Evolutionary conservation across 495 filamentous ascomycete genomes (phyloP).

Genomic region (Trichoderma erinaceum): DNA sequence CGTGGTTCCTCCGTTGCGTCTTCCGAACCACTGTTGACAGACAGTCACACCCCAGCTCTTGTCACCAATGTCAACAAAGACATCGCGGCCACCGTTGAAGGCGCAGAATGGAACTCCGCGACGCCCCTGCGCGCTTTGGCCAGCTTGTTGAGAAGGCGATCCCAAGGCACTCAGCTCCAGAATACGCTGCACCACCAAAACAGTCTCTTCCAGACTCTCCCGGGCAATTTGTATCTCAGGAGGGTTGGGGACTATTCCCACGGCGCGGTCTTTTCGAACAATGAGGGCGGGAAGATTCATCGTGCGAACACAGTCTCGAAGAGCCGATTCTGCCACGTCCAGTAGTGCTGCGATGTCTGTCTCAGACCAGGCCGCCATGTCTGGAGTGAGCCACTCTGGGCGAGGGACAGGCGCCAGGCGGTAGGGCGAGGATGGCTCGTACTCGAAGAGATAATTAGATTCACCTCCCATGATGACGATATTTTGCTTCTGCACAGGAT

Average conservation of each 20-base stretch:
- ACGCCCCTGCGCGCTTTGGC: constrained; percentile 25
- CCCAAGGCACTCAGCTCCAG: constrained; percentile 63
- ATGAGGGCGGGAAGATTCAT: constrained; percentile 71
- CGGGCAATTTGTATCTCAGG: constrained; percentile 62
- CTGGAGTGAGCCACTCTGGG: constrained; percentile 71
- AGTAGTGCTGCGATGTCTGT: constrained; percentile 69
- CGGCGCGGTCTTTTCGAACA: constrained; percentile 86
- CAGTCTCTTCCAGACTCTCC: constrained; percentile 92
- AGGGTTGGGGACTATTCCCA: constrained; percentile 71
- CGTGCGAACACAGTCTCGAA: constrained; percentile 69
- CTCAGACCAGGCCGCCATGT: constrained; percentile 83
- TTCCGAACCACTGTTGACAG: constrained; percentile 83
- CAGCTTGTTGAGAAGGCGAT: background rate
- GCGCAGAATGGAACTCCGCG: constrained; percentile 83
- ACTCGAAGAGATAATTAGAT: constrained; percentile 83
- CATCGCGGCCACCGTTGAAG: constrained; percentile 95
- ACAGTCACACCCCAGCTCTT: constrained; percentile 91
- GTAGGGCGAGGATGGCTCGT: constrained; percentile 47
- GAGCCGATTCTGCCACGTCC: constrained; percentile 75
- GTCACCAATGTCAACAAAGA: constrained; percentile 98
- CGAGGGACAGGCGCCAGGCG: constrained; percentile 59
- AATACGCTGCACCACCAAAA: constrained; percentile 86
- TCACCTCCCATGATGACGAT: constrained; percentile 84
- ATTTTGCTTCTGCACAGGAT: constrained; percentile 58
- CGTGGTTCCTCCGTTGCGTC: constrained; percentile 21